Base-by-base conservation (phyloP, 345 rosid species). In the Mercurialis annua region DNA sequence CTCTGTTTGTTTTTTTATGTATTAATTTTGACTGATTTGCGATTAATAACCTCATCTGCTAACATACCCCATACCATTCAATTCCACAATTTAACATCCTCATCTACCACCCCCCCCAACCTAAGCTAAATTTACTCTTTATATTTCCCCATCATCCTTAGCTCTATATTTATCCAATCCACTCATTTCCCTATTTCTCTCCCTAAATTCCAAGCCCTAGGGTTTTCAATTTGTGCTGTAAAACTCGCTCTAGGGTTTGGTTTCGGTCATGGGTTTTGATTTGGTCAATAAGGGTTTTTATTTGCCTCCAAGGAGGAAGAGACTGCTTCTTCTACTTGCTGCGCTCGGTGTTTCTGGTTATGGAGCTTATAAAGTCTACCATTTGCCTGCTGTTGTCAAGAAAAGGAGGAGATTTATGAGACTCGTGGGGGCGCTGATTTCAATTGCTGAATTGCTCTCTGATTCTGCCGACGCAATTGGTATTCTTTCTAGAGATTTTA, bases 291-390 rank as follows among this genome's bases (percentile, higher is more conserved):
- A 76, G 66, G 80, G 85, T 18, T 31, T 81, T 55, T 27, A 51
- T 65, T 81, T 79, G 57, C 74, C 92, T 26, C 74, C 36, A 58
- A 83, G 85, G 68, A 83, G 83, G 66, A 90, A 70, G 69, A 92
- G 77, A 79, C 85, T 86, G 94, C 62, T 95, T 14, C 30, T 87
- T 70, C 58, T 77, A 2, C 58, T 90, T 2, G 98, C 88, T 34
- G 53, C 83, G 3, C 71, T 78, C 17, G 93, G 92, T 20, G 86
- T 73, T 4, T 95, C 98, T 40, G 79, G 94, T 44, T 95, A 86
- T 55, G 99, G 92, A 44, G 86, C 70, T 48, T 95, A 88, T 77
- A 90, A 78, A 74, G 77, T 88, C 30, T 92, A 85, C 29, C 80
- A 86, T 76, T 78, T 78, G 52, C 93, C 98, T 11, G 80, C 92